Percentiles rank a stretch among this genome's conserved stretches.
phyloP scores from a whole-genome alignment of 1,284 basidiomycete genomes.

The Inonotus hispidus region DNA sequence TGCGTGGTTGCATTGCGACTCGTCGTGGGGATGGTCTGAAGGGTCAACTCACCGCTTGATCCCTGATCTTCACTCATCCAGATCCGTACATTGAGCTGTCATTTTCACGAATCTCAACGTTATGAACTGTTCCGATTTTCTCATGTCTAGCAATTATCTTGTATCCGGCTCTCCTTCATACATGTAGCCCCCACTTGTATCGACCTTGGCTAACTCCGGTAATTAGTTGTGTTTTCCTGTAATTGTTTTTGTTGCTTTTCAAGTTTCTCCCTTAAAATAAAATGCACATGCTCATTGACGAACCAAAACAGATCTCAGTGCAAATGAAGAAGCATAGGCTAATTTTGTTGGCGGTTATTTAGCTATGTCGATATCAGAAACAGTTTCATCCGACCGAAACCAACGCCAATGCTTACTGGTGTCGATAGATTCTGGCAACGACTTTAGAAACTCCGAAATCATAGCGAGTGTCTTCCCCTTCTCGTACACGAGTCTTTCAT shows the following conservation, averaged over 20 bases:
- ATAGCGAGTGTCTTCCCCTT: conserved; percentile 19
- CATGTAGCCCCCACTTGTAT: too few relatives aligned
- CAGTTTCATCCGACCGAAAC: background rate
- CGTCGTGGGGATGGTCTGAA: conserved; percentile 52
- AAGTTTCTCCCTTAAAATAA: too few relatives aligned
- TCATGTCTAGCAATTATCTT: too few relatives aligned
- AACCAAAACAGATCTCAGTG: too few relatives aligned
- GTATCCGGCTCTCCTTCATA: too few relatives aligned
- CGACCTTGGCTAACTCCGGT: too few relatives aligned
- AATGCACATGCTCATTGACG: too few relatives aligned
- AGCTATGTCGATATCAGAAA: background rate
- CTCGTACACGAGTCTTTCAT: conserved; percentile 18
- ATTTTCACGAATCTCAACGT: background rate
- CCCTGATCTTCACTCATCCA: background rate
- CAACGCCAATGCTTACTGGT: background rate
- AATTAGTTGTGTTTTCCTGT: too few relatives aligned
- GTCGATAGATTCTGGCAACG: conserved; percentile 16
- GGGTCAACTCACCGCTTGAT: conserved; percentile 42
- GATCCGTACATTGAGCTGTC: background rate
- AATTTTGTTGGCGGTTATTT: too few relatives aligned
- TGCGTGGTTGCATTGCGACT: conserved; percentile 46
- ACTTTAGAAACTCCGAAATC: conserved; percentile 18
- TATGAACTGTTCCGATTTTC: background rate
- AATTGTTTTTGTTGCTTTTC: too few relatives aligned
- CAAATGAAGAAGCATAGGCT: too few relatives aligned